Conservation (phyloP, 192 early-diverging fungal genomes). For the Backusella macrospora region DNA sequence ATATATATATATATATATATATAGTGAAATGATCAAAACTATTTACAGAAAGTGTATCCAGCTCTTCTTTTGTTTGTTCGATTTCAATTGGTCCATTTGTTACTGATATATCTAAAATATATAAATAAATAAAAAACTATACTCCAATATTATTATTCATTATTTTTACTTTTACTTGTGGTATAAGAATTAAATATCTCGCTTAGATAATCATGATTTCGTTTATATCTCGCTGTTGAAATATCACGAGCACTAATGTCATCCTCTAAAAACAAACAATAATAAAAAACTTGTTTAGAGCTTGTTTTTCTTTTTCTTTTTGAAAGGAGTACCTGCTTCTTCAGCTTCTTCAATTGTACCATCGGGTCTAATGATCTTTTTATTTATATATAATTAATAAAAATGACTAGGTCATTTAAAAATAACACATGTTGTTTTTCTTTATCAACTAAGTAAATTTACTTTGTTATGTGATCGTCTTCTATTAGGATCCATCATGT, state of each 20-base stretch:
- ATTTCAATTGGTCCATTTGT: conserved; percentile 20
- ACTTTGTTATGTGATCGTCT: conserved; percentile 25
- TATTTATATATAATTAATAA: too few species aligned
- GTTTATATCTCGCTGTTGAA: conserved; percentile 60
- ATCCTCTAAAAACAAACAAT: conserved; percentile 28
- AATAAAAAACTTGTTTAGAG: conserved; percentile 42
- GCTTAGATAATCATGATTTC: conserved; percentile 65
- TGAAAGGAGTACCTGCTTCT: conserved; percentile 51
- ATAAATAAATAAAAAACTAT: conserved; percentile 34
- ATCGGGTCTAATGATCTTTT: not conserved
- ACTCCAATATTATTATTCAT: too few species aligned
- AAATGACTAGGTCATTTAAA: not conserved
- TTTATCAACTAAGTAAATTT: not conserved
- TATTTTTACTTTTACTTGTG: conserved; percentile 23
- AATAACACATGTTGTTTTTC: not conserved
- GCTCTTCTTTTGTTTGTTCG: conserved; percentile 31
- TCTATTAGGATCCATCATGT: conserved; percentile 18
- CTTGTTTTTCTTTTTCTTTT: conserved; percentile 28
- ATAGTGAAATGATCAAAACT: too few species aligned
- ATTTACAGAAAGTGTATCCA: conserved; percentile 24
- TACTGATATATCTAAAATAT: not conserved
- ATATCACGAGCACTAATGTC: conserved; percentile 57
- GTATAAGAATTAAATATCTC: conserved; percentile 60
- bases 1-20: not conserved
- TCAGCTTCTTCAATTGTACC: conserved; percentile 39